Evolutionary conservation across 345 rosid genomes (phyloP), one percentile per base, ranked within the genome.

Genomic region (Ceriops tagal): DNA sequence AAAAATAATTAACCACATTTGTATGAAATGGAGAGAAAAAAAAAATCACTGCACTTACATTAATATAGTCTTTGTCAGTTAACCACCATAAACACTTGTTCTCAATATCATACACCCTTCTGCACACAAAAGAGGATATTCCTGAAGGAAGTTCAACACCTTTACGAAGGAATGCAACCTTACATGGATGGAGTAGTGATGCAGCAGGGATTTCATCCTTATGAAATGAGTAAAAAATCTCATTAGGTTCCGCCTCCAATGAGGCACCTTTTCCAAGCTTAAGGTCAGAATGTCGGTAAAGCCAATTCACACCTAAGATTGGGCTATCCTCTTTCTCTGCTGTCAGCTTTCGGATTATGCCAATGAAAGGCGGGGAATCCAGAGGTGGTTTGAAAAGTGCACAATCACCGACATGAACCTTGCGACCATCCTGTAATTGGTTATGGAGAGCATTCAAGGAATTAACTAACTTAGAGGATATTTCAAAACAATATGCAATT

Each of bases 321-420:
- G 87, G 75, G 69, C 76, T 81, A 15, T 75, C 80, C 61, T 88
- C 93, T 81, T 81, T 85, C 10, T 73, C 76, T 58, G 82, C 34
- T 59, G 79, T 78, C 9, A 89, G 22, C 71, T 79, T 82, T 26
- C 88, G 92, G 58, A 93, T 87, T 67, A 93, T 67, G 34, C 97
- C 98, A 70, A 93, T 86, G 74, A 92, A 88, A n/a, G 97, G 97
- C 1, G 88, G 96, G n/a, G 92, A 88, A 75, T 83, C 96, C 73
- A 80, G 85, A 7, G 95, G 81, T 5, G 93, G 95, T 62, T 91
- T 88, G 74, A 93, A 93, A 35, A 93, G 90, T 64, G 97, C 97
- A 78, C 95, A 93, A 67, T 93, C 98, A 69, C 97, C 98, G 70
- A 88, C 87, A 71, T 79, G 78, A 69, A 93, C 86, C 80, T 69